Evolutionary conservation across 2,329 filamentous ascomycete genomes (phyloP).

Genomic region (Aspergillus candidus): DNA sequence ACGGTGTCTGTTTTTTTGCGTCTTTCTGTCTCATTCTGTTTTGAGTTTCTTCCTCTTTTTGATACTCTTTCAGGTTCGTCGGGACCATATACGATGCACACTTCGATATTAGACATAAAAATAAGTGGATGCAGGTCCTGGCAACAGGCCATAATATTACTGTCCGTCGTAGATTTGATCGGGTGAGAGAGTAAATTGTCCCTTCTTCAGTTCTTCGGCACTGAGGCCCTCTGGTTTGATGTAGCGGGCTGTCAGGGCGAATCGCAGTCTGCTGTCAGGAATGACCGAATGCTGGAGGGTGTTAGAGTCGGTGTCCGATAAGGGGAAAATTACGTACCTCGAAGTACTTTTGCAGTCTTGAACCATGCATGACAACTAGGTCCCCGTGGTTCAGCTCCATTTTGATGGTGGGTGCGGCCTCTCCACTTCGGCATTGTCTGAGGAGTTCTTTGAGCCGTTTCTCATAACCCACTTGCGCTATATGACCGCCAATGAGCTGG

Average conservation of each 20-base stretch:
- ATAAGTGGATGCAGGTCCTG: too few relatives aligned
- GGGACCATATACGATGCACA: neutral
- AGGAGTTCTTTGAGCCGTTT: constrained; percentile 19
- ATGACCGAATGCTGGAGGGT: constrained; percentile 25
- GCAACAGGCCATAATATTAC: constrained; percentile 7
- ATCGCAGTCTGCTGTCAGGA: constrained; percentile 28
- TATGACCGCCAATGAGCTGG: constrained; percentile 12
- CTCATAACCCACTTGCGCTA: constrained; percentile 19
- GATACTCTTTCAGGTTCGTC: neutral
- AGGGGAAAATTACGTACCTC: constrained; percentile 33
- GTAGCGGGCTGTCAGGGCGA: constrained; percentile 32
- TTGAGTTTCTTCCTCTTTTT: too few relatives aligned
- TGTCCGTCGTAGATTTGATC: constrained; percentile 28
- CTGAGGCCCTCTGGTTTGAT: constrained; percentile 23
- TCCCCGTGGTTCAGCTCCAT: constrained; percentile 52
- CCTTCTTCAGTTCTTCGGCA: constrained; percentile 20
- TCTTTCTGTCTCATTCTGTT: too few relatives aligned
- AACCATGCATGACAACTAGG: constrained; percentile 54
- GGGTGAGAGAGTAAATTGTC: constrained; percentile 18
- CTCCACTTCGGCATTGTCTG: constrained; percentile 20
- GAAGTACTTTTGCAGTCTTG: constrained; percentile 49
- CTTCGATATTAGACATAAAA: neutral
- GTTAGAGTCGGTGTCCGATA: neutral
- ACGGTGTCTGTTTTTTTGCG: too few relatives aligned
- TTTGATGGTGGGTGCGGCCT: constrained; percentile 30